Base-by-base conservation (phyloP, 139 green algal species). In the Medakamo hakoo region DNA sequence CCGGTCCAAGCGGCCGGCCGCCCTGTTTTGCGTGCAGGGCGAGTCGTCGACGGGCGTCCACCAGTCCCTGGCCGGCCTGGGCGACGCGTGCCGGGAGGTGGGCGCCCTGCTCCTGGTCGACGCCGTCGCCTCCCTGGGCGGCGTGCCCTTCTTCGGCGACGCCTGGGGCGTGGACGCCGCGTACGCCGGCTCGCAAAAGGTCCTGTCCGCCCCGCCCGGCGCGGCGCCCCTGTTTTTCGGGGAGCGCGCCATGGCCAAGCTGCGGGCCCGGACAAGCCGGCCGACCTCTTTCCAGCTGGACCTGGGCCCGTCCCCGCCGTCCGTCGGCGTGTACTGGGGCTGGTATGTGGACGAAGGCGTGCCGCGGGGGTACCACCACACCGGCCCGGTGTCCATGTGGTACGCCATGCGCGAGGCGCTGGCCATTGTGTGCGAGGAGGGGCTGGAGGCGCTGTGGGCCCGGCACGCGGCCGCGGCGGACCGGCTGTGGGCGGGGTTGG, bases 101-200 rank as follows among this genome's bases (percentile, higher is more conserved):
- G 63, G 30, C 24, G 57, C 56, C 26, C 66, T 92, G 74, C 76
- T 94, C 65, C 71, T 93, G 59, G 78, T 93, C 30, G 86, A 94
- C 79, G 85, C 84, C 14, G 86, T 94, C 32, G 91, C 84, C 82
- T 82, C 77, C 4, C 72, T 89, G 60, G 83, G 82, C 28, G 83
- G 78, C 4, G 80, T 89, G 29, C 83, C 83, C 3, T 63, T 90
- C 48, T 82, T 83, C 63, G 75, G 64, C 3, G 77, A 85, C 56
- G 66, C 64, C 3, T 89, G 83, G 80, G 77, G 78, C 59, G 62
- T 92, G 1, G 85, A 92, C 73, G 76, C 67, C 67, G 87, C 84
- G 60, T 92, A 90, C 83, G 74, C 66, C 26, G 82, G 84, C 60
- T 86, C 73, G 22, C 86, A 94, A 56, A 94, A 92, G 69, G 83